A percentile compares a stretch with the other conserved stretches of the same genome.
Evolutionary conservation across 208 protist genomes (phyloP).

Genomic region (Trypanosoma vivax): DNA sequence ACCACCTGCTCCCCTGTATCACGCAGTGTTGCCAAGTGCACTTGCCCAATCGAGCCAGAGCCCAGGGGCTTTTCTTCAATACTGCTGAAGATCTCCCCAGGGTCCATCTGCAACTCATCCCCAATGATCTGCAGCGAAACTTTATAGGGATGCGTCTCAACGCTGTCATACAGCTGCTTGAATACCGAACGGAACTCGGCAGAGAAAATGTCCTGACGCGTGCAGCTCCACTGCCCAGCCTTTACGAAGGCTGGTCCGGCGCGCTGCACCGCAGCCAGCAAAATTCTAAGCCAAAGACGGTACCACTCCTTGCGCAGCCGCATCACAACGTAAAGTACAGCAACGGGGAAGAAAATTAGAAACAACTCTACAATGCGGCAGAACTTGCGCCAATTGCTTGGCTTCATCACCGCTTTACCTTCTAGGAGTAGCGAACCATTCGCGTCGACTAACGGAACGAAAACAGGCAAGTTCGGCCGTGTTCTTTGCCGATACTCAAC

Average conservation of each 20-base stretch:
- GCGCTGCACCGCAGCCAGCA: slow-evolving; percentile 68
- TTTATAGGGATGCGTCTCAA: slow-evolving; percentile 64
- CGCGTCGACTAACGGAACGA: slow-evolving; percentile 55
- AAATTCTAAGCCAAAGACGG: slow-evolving; percentile 55
- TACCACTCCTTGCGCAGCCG: slow-evolving; percentile 39
- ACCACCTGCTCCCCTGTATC: slow-evolving; percentile 58
- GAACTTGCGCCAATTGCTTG: slow-evolving; percentile 28
- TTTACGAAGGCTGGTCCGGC: slow-evolving; percentile 88
- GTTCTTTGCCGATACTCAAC: slow-evolving; percentile 60
- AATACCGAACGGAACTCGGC: slow-evolving; percentile 71
- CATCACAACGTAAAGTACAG: slow-evolving; percentile 74
- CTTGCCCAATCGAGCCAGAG: slow-evolving; percentile 87
- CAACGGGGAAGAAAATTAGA: slow-evolving; percentile 66
- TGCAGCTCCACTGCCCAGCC: slow-evolving; percentile 88
- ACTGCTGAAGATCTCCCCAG: slow-evolving; percentile 51
- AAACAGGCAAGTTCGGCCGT: slow-evolving; percentile 34
- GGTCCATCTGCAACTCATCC: slow-evolving; percentile 66
- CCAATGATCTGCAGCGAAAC: slow-evolving; percentile 60
- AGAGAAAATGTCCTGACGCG: slow-evolving; percentile 83
- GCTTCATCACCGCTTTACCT: slow-evolving; percentile 33
- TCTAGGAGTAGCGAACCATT: slow-evolving; percentile 66
- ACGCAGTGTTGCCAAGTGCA: slow-evolving; percentile 78
- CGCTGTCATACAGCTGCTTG: slow-evolving; percentile 73
- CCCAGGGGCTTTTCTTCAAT: slow-evolving; percentile 69
- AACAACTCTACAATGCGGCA: slow-evolving; percentile 52